Evolutionary conservation across 345 rosid genomes (phyloP).

Genomic region (Orychophragmus violaceus): DNA sequence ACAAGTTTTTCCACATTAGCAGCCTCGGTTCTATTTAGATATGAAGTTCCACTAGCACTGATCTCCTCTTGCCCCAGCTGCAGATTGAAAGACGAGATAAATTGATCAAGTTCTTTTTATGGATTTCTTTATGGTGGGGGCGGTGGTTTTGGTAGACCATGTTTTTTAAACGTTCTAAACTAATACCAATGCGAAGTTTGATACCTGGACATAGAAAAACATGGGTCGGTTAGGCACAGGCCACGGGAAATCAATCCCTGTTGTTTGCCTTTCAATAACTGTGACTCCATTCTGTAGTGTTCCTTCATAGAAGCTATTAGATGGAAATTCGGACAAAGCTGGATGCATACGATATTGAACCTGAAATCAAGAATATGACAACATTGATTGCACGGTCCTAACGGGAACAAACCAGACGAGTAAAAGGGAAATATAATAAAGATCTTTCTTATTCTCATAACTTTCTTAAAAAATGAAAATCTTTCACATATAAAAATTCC

Average conservation of each 20-base stretch:
- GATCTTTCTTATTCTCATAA: background rate
- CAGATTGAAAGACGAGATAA: conserved; percentile 19
- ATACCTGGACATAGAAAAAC: conserved; percentile 99
- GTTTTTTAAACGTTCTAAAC: background rate
- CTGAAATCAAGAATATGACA: conserved; percentile 35
- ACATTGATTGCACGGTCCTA: background rate
- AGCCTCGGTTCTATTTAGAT: conserved; percentile 96
- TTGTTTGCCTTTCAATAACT: conserved; percentile 81
- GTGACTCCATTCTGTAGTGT: conserved; percentile 99
- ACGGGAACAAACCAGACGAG: background rate
- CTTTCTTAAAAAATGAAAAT: background rate
- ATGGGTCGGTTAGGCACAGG: conserved; percentile 97
- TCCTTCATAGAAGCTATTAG: conserved; percentile 97
- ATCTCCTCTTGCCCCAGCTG: conserved; percentile 99
- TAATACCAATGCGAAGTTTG: background rate
- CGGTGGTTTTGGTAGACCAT: background rate
- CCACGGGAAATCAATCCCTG: conserved; percentile 99
- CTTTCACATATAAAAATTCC: background rate
- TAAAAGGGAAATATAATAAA: background rate
- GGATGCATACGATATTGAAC: conserved; percentile 99
- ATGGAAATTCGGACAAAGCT: conserved; percentile 93
- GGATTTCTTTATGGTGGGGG: background rate
- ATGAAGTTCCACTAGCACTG: conserved; percentile 98
- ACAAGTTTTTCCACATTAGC: conserved; percentile 99
- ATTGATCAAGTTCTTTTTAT: background rate